Conservation (phyloP, 495 filamentous ascomycete genomes). For the Lasiosphaeria miniovina region DNA sequence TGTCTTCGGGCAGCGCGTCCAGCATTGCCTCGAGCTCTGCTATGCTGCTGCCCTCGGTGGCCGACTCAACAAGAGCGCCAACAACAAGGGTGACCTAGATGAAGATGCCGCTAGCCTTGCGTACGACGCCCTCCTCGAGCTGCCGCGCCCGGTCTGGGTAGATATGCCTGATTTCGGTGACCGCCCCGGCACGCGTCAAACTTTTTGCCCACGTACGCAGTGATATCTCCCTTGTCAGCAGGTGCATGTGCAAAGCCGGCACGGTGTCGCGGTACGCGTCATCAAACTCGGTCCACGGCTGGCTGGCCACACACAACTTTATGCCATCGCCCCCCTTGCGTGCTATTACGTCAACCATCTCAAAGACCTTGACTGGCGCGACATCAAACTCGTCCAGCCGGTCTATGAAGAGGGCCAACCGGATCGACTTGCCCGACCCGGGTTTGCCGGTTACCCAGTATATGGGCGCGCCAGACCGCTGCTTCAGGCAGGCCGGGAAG, state of each 20-base stretch:
- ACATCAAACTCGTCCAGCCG: slow-evolving; percentile 18
- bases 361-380: slow-evolving; percentile 3
- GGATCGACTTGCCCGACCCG: slow-evolving; percentile 10
- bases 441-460: slow-evolving; percentile 19
- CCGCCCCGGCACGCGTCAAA: slow-evolving; percentile 7
- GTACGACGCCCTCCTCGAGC: slow-evolving; percentile 7
- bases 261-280: slow-evolving; percentile 12
- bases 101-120: slow-evolving; percentile 17
- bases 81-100: slow-evolving; percentile 15
- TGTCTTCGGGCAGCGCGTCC: slow-evolving; percentile 6
- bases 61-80: slow-evolving; percentile 2
- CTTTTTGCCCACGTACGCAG: background rate
- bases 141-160: background rate
- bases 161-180: background rate
- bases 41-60: slow-evolving; percentile 11
- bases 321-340: background rate
- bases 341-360: background rate
- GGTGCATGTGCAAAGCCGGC: slow-evolving; percentile 11
- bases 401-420: slow-evolving; percentile 15
- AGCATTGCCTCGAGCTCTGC: slow-evolving; percentile 4
- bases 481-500: slow-evolving; percentile 11
- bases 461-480: background rate
- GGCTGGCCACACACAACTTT: slow-evolving; percentile 19
- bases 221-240: slow-evolving; percentile 12
- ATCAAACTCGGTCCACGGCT: slow-evolving; percentile 19